Base-by-base conservation (phyloP, 345 rosid genomes). In the Gynandropsis gynandra region DNA sequence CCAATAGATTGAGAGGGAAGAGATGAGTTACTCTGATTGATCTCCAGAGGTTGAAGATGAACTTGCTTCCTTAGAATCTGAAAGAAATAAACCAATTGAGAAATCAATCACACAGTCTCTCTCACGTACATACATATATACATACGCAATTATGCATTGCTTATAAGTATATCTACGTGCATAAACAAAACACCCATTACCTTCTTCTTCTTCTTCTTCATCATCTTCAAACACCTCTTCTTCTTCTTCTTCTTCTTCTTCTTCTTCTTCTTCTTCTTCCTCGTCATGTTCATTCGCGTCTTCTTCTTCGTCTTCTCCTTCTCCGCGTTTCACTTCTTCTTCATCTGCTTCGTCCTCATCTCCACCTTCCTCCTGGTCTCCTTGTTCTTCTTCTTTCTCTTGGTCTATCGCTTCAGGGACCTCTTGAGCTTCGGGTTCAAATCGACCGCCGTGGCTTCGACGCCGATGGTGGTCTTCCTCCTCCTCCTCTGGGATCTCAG, bases 21-120 rank as follows among this genome's bases (percentile, higher is more conserved):
- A 36, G 69, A 24, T 55, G 40, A 39, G 45, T 51, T 80, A 89
- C 97, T 80, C 85, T n/a, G 87, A 76, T 62, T 73, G 70, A 46
- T 85, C 89, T 45, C 65, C 81, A 33, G 73, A 62, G 71, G 72
- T 57, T 37, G 73, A 67, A 59, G 83, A 70, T 47, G 70, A 59
- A 66, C 73, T 75, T n/a, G 44, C 24, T 49, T 47, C 86, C 59
- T 76, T 76, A 63, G 81, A 69, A 76, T 70, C 92, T 77, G 85
- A 52, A 45, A 62, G 18, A 27, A 38, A 17, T 42, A 34, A 8
- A 37, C 36, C 13, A 42, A 29, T 40, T 10, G 44, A 52, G 57
- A 56, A 42, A 52, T 47, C 58, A 66, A 24, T 59, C 49, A 49
- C 48, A 54, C 46, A 47, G 43, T 42, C 52, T 61, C 10, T 59